phyloP scores from a whole-genome alignment of 1,284 basidiomycete species.

The Sporisorium scitamineum region DNA sequence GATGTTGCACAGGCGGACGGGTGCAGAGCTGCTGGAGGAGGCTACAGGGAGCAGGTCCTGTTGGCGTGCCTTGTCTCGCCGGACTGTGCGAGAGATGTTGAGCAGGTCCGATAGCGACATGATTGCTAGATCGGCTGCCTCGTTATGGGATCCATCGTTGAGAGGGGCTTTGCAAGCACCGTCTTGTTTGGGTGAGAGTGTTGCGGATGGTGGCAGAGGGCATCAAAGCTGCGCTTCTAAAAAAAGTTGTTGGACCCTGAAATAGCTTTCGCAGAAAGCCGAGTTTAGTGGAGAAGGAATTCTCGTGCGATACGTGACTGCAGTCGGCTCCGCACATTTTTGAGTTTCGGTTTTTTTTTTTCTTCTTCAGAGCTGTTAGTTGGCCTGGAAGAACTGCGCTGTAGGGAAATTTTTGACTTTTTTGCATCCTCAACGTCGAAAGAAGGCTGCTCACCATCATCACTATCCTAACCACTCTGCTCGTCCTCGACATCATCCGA shows the following conservation, averaged over 20 bases:
- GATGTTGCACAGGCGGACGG: slow-evolving; percentile 53
- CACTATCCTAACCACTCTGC: slow-evolving; percentile 4
- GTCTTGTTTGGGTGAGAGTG: neutral
- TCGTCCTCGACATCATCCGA: neutral
- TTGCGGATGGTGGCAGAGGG: neutral
- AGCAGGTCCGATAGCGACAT: slow-evolving; percentile 54
- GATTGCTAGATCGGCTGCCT: neutral
- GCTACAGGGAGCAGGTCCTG: slow-evolving; percentile 34
- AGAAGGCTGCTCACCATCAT: slow-evolving; percentile 18
- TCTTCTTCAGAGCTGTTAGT: neutral
- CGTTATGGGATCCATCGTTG: neutral
- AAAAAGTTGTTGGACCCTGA: slow-evolving; percentile 11
- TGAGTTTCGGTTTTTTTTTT: neutral
- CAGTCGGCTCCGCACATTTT: slow-evolving; percentile 28
- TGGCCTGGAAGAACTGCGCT: slow-evolving; percentile 14
- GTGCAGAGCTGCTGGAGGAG: slow-evolving; percentile 14
- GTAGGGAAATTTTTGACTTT: slow-evolving; percentile 47
- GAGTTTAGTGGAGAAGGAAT: neutral
- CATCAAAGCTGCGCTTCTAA: neutral
- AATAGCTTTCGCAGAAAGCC: neutral
- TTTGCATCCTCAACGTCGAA: neutral
- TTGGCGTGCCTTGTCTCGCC: slow-evolving; percentile 45
- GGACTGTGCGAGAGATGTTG: slow-evolving; percentile 52
- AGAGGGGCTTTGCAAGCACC: neutral
- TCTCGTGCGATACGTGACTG: slow-evolving; percentile 23